phyloP scores from a whole-genome alignment of 805 yeast species.

The Lachancea quebecensis region DNA sequence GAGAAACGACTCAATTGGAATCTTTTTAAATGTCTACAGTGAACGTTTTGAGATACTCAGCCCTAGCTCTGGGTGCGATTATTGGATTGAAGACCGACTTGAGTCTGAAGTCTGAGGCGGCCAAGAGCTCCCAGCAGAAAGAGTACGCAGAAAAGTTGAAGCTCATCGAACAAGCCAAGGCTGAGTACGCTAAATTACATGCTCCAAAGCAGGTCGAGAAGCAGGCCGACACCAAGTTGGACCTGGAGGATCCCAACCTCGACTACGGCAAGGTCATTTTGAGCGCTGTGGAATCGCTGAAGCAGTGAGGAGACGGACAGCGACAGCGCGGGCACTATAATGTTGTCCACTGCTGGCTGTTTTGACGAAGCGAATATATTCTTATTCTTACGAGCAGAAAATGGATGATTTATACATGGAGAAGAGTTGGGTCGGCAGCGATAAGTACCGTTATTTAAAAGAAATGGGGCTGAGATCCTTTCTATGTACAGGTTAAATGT shows the following conservation, averaged over 20 bases:
- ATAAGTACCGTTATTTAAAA: background rate
- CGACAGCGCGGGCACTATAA: background rate
- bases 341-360: background rate
- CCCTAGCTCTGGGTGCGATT: slow-evolving; percentile 78
- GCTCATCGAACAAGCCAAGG: slow-evolving; percentile 82
- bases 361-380: background rate
- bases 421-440: background rate
- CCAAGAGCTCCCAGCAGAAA: slow-evolving; percentile 47
- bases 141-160: slow-evolving; percentile 61
- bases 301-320: slow-evolving; percentile 18
- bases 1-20: too few species aligned
- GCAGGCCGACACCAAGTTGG: slow-evolving; percentile 41
- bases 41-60: slow-evolving; percentile 83
- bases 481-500: background rate
- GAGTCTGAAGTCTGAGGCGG: slow-evolving; percentile 54
- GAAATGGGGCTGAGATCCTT: background rate
- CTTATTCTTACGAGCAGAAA: background rate
- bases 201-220: slow-evolving; percentile 36
- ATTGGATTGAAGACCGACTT: slow-evolving; percentile 86
- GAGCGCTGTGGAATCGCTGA: slow-evolving; percentile 52
- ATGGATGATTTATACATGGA: background rate
- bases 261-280: slow-evolving; percentile 71
- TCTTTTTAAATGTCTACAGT: slow-evolving; percentile 39
- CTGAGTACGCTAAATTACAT: slow-evolving; percentile 68
- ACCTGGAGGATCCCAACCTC: slow-evolving; percentile 85